These are phyloP conservation scores for Kuraishia piskuri DNA, from an alignment of 805 yeast genomes.

Conservation along the genomic window DNA sequence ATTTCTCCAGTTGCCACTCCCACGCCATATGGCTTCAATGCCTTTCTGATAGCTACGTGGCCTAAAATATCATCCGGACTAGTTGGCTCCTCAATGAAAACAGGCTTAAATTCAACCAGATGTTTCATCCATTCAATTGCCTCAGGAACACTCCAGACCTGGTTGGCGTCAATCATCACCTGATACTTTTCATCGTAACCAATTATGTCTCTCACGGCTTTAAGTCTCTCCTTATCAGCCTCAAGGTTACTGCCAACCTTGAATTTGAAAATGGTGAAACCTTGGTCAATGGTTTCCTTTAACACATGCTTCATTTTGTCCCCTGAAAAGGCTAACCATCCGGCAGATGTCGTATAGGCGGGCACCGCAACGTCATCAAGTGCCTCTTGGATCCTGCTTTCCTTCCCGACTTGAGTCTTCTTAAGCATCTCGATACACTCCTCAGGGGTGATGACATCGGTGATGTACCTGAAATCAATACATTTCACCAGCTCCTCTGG, in stretches of 20 bases:
- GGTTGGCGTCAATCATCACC: slow-evolving; percentile 18
- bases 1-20: slow-evolving; percentile 18
- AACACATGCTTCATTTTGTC: slow-evolving; percentile 28
- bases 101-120: slow-evolving; percentile 13
- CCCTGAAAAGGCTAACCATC: slow-evolving; percentile 33
- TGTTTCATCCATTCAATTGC: slow-evolving; percentile 15
- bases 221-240: slow-evolving; percentile 26
- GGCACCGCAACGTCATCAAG: slow-evolving; percentile 27
- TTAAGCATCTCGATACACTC: slow-evolving; percentile 26
- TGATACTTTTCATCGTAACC: slow-evolving; percentile 23
- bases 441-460: slow-evolving; percentile 34
- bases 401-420: slow-evolving; percentile 22
- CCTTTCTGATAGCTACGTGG: slow-evolving; percentile 13
- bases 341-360: slow-evolving; percentile 36
- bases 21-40: slow-evolving; percentile 12
- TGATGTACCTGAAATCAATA: slow-evolving; percentile 31
- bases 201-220: slow-evolving; percentile 28
- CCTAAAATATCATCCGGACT: slow-evolving; percentile 18
- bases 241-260: slow-evolving; percentile 31
- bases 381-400: slow-evolving; percentile 23
- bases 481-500: slow-evolving; percentile 31
- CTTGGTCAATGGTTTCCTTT: slow-evolving; percentile 24
- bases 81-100: slow-evolving; percentile 18
- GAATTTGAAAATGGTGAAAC: slow-evolving; percentile 31
- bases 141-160: slow-evolving; percentile 17